These are phyloP conservation scores for Xylariaceae sp. DNA, from an alignment of 2,329 filamentous ascomycete genomes.

Conservation along the genomic window DNA sequence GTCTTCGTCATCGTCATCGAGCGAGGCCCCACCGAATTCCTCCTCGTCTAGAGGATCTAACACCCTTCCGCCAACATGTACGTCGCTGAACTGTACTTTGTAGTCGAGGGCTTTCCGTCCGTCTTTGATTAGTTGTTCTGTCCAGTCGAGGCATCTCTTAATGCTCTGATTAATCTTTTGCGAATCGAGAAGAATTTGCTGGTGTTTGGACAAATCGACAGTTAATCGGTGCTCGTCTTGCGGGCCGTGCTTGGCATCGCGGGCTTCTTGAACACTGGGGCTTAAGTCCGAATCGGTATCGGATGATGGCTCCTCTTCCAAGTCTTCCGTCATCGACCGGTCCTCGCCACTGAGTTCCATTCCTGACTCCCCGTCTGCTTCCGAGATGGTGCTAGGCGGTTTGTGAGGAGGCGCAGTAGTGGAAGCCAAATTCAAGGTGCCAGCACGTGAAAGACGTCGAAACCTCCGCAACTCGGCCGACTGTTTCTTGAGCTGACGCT, in stretches of 20 bases:
- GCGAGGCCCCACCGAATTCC: slow-evolving; percentile 27
- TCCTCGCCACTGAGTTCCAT: slow-evolving; percentile 42
- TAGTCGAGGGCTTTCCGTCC: slow-evolving; percentile 84
- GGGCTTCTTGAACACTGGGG: slow-evolving; percentile 37
- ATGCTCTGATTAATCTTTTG: slow-evolving; percentile 95
- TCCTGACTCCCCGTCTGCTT: slow-evolving; percentile 44
- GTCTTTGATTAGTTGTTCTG: slow-evolving; percentile 84
- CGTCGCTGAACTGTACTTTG: slow-evolving; percentile 69
- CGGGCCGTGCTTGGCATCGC: slow-evolving; percentile 52
- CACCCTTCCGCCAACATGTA: slow-evolving; percentile 76
- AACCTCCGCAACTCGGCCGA: slow-evolving; percentile 81
- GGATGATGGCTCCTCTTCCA: slow-evolving; percentile 49
- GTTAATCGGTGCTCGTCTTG: slow-evolving; percentile 79
- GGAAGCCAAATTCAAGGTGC: slow-evolving; percentile 60
- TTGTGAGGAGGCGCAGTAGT: slow-evolving; percentile 41
- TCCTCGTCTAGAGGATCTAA: slow-evolving; percentile 57
- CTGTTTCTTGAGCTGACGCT: slow-evolving; percentile 87
- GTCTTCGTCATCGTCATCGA: slow-evolving; percentile 23
- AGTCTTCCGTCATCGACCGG: slow-evolving; percentile 33
- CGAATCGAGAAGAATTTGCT: slow-evolving; percentile 79
- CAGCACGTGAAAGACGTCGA: slow-evolving; percentile 76
- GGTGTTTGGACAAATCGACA: slow-evolving; percentile 81
- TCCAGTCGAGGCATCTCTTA: slow-evolving; percentile 82
- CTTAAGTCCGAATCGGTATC: slow-evolving; percentile 38
- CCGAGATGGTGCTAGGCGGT: slow-evolving; percentile 39